phyloP scores from a whole-genome alignment of 2,329 filamentous ascomycete genomes.

The Ambrosiella cleistominuta region DNA sequence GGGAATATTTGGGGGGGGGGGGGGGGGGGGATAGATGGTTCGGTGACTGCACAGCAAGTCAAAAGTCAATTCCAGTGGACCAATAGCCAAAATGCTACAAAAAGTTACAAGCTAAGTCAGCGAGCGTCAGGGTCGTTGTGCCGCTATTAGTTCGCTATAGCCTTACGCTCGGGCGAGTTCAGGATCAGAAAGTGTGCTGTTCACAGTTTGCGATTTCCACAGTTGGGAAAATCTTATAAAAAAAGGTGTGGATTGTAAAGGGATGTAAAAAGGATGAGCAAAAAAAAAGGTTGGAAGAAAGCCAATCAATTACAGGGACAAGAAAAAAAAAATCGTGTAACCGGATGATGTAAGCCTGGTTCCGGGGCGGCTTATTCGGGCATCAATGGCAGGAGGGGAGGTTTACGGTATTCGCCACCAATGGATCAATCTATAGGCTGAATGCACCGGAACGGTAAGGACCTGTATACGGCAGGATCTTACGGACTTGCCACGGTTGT shows the following conservation, averaged over 20 bases:
- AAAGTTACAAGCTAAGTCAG: background rate
- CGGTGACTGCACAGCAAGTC: background rate
- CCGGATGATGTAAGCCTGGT: no score
- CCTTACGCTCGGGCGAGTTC: background rate
- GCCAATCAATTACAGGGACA: no score
- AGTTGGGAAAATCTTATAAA: background rate
- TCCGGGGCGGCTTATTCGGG: no score
- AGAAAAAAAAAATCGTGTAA: no score
- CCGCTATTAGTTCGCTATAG: background rate
- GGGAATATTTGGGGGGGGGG: no score
- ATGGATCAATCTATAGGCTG: no score
- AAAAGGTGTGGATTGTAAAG: background rate
- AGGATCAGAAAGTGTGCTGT: background rate
- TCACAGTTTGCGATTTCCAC: background rate
- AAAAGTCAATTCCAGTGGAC: background rate
- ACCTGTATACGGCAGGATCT: no score
- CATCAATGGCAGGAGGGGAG: no score
- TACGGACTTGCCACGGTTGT: no score
- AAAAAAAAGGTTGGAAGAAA: no score
- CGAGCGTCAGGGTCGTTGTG: background rate
- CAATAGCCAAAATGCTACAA: background rate
- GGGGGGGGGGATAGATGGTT: background rate
- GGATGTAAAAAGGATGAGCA: background rate
- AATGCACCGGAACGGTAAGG: no score
- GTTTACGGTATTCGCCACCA: no score